Conservation (phyloP, 2,329 filamentous ascomycete genomes). For the Pestalotiopsis sp. region DNA sequence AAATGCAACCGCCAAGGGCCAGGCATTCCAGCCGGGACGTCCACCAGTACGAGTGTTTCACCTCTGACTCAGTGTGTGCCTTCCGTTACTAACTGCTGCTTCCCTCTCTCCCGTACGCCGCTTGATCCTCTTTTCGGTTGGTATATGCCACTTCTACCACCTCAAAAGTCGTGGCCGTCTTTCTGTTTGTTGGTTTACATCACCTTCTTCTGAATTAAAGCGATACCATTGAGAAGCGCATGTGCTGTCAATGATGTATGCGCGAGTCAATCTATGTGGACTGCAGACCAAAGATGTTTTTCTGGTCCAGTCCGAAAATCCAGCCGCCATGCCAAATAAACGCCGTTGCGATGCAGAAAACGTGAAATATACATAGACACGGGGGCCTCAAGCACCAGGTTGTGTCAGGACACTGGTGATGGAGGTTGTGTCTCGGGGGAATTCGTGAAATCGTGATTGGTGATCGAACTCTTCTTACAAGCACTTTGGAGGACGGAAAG, state of each 20-base stretch:
- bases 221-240: conserved; percentile 44
- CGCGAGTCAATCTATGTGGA: conserved; percentile 32
- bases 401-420: neutral
- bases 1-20: conserved; percentile 3
- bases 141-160: conserved; percentile 11
- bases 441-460: conserved; percentile 33
- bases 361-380: conserved; percentile 31
- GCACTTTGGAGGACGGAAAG: conserved; percentile 16
- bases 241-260: conserved; percentile 39
- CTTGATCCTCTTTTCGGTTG: neutral
- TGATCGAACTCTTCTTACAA: conserved; percentile 25
- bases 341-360: conserved; percentile 61
- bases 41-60: neutral
- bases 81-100: conserved; percentile 1
- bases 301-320: conserved; percentile 26
- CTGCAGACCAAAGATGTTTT: conserved; percentile 29
- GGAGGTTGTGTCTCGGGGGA: neutral
- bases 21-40: conserved; percentile 6
- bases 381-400: neutral
- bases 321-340: conserved; percentile 38
- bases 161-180: conserved; percentile 2
- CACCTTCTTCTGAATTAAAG: conserved; percentile 35
- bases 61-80: neutral
- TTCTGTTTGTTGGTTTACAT: neutral
- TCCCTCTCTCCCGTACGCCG: neutral